Evolutionary conservation across 2,329 filamentous ascomycete genomes (phyloP).

Genomic region (Cadophora malorum): DNA sequence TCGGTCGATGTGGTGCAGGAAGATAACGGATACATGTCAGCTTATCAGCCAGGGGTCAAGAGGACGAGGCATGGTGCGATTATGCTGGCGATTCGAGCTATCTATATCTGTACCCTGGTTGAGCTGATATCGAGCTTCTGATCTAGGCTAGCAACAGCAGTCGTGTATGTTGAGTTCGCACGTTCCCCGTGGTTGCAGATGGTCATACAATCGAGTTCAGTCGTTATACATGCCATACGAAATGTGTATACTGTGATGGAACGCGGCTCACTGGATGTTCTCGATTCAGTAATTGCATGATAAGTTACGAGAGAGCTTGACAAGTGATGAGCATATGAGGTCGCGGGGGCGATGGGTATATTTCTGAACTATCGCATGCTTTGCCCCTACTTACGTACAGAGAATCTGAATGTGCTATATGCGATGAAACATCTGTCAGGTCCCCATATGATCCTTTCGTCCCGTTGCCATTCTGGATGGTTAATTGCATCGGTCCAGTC

Average conservation of each 20-base stretch:
- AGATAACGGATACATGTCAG: background rate
- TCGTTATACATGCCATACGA: background rate
- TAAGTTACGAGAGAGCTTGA: background rate
- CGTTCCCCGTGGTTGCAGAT: background rate
- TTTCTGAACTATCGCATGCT: background rate
- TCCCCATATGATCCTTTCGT: conserved; percentile 2
- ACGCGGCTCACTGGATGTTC: background rate
- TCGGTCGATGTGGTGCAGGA: background rate
- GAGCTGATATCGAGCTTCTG: background rate
- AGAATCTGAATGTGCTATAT: background rate
- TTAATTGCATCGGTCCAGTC: conserved; percentile 7
- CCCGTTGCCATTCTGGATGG: conserved; percentile 4
- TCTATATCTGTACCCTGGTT: background rate
- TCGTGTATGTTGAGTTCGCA: background rate
- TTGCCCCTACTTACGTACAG: background rate
- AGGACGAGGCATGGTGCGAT: background rate
- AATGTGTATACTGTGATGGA: background rate
- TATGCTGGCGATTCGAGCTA: background rate
- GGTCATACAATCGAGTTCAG: background rate
- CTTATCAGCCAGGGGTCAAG: background rate
- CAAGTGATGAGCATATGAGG: background rate
- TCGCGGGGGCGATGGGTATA: background rate
- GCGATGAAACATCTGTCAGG: conserved; percentile 7
- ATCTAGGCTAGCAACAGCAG: background rate
- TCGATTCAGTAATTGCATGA: background rate